Base-by-base conservation (phyloP, 1,284 basidiomycete species). In the Sporisorium graminicola region DNA sequence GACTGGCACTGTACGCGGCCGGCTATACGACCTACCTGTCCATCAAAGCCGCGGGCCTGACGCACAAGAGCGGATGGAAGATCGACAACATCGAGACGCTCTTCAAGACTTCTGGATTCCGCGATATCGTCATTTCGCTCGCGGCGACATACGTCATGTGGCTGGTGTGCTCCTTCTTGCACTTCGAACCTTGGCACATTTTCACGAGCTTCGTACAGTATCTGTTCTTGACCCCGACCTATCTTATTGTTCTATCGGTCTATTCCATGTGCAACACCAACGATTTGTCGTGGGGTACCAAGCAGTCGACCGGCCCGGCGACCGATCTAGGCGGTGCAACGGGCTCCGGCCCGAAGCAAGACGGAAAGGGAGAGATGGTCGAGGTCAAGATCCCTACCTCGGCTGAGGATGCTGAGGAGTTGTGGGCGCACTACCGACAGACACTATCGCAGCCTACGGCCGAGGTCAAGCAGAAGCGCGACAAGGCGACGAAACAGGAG, bases 231-330 rank as follows among this genome's bases (percentile, higher is more conserved):
- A 77, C 78, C 13, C 83, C 84, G 16, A 79, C 78, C 10, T 83
- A 83, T 65, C 64, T 84, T 46, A 83, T 82, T 65, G 75, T 84
- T 40, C 69, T 85, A 47, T 78, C 76, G 55, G 81, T 85, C 44
- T 85, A 84, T 56, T 79, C 80, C 24, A 82, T 85, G 64, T 83
- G 80, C 74, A 84, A 85, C 73, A 80, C 75, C 37, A 80, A 82
- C 59, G 81, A 84, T 51, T 58, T 77, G 20, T 73, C 61, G 50
- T 85, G 84, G 84, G 84, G 84, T 42, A 85, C 84, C 55, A 85
- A 85, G 63, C 82, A 82, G 51, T 79, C 76, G 3, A 79, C 77
- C 33, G 80, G 72, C 18, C 70, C 78, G 16, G 60, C 77, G 1
- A 79, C 74, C 7, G 84, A 85, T 46, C 60, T 85, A 37, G 83